Base-by-base conservation (phyloP, 352 stramenopile species). In the Globisporangium irregulare region DNA sequence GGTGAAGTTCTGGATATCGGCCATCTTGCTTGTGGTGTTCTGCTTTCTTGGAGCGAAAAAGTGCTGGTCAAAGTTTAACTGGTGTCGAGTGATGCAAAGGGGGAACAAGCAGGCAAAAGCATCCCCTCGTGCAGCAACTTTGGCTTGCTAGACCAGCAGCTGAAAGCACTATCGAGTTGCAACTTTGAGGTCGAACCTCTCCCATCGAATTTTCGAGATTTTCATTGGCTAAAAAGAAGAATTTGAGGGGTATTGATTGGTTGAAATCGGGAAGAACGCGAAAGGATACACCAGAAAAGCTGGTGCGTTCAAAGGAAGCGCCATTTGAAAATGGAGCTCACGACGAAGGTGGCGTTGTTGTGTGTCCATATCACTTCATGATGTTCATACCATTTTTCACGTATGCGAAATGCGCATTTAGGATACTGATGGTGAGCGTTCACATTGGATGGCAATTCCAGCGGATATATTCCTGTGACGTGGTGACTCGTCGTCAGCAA, bases 1-100 rank as follows among this genome's bases (percentile, higher is more conserved):
- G 77, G 90, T 82, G 80, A 94, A 94, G 83, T 93, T 94, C 84
- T 93, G 86, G 75, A 94, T 94, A 67, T 94, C 84, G 70, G 84
- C 75, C 86, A 94, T 94, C 22, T 70, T 65, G 57, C 59, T 74
- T 20, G 14, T 48, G 48, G 46, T 70, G 48, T 12, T 62, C 72
- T 48, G 62, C 58, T 75, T 74, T 70, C 36, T 71, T 43, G 56
- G 56, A 29, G 69, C 53, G 61, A 60, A 67, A 77, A 69, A 48
- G 56, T n/a, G 56, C 32, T 59, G 53, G 9, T 38, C 24, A n/a
- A 36, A 38, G 43, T 77, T 73, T 86, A 73, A 79, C 70, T 85
- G 79, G 79, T 65, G 65, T 56, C 67, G 43, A 43, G 36, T 43
- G 36, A 55, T 50, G 43, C 15, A 50, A 50, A 50, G 43, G 36